A percentile compares a stretch with the other conserved stretches of the same genome.
These are phyloP conservation scores for Xylariaceae sp. DNA, from an alignment of 2,329 filamentous ascomycete genomes.

Conservation along the genomic window DNA sequence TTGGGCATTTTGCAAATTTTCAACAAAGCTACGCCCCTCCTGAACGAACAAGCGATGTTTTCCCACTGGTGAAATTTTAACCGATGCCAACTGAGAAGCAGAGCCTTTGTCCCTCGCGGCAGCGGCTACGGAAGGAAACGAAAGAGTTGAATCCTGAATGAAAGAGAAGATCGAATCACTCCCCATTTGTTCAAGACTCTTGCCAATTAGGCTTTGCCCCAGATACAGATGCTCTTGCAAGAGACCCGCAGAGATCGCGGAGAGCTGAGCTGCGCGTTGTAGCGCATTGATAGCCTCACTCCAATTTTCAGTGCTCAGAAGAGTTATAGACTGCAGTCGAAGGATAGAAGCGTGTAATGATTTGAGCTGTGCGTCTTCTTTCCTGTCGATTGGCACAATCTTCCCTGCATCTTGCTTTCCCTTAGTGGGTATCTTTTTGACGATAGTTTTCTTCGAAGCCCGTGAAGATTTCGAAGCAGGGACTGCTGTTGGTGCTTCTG, in stretches of 20 bases:
- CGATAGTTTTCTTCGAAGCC: slow-evolving; percentile 8
- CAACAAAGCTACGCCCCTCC: slow-evolving; percentile 47
- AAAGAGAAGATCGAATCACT: slow-evolving; percentile 83
- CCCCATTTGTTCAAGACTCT: slow-evolving; percentile 69
- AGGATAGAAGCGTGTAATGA: slow-evolving; percentile 38
- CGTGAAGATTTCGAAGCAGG: slow-evolving; percentile 19
- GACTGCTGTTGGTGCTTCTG: slow-evolving; percentile 25
- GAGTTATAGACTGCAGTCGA: slow-evolving; percentile 41
- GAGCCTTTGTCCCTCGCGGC: slow-evolving; percentile 36
- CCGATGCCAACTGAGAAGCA: slow-evolving; percentile 33
- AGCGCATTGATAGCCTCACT: slow-evolving; percentile 54
- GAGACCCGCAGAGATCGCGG: slow-evolving; percentile 37
- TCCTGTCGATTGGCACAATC: slow-evolving; percentile 7
- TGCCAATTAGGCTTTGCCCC: slow-evolving; percentile 63
- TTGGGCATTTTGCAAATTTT: slow-evolving; percentile 61
- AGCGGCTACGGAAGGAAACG: slow-evolving; percentile 66
- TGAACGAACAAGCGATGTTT: slow-evolving; percentile 27
- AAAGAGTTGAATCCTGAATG: slow-evolving; percentile 88
- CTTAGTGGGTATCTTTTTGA: slow-evolving; percentile 26
- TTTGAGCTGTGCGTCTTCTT: slow-evolving; percentile 33
- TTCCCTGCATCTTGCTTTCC: slow-evolving; percentile 20
- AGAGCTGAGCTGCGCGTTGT: slow-evolving; percentile 43
- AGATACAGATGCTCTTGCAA: slow-evolving; percentile 56
- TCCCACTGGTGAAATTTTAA: slow-evolving; percentile 33
- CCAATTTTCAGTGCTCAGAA: slow-evolving; percentile 52